A percentile compares a stretch with the other conserved stretches of the same genome.
These are phyloP conservation scores for Plantago ovata DNA, from an alignment of 257 asterid genomes.

Conservation along the genomic window DNA sequence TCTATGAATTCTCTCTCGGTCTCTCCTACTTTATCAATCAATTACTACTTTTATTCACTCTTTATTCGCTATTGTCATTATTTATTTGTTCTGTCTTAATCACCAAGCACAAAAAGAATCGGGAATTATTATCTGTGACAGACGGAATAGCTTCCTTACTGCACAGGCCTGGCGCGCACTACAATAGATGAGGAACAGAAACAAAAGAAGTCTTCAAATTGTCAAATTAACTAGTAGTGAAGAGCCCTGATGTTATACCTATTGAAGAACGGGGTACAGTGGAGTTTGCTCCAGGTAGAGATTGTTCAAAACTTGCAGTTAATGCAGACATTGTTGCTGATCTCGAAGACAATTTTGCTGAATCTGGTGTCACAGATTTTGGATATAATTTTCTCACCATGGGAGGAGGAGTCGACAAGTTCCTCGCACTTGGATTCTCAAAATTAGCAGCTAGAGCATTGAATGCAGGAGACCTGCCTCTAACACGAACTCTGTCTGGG, in stretches of 20 bases:
- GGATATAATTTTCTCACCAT: constrained; percentile 72
- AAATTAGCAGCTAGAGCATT: constrained; percentile 85
- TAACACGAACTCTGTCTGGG: constrained; percentile 78
- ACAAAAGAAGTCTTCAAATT: too few relatives aligned
- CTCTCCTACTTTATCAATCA: too few relatives aligned
- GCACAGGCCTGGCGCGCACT: too few relatives aligned
- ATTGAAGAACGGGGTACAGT: constrained; percentile 66
- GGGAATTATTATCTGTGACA: too few relatives aligned
- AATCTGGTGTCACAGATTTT: constrained; percentile 56
- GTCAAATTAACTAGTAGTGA: not conserved
- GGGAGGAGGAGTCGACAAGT: constrained; percentile 96
- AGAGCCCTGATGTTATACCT: constrained; percentile 34
- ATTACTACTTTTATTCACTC: too few relatives aligned
- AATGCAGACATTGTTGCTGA: constrained; percentile 78
- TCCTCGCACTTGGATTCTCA: constrained; percentile 70
- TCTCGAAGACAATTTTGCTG: constrained; percentile 50
- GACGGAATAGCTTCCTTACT: too few relatives aligned
- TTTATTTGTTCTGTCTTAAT: too few relatives aligned
- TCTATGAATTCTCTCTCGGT: too few relatives aligned
- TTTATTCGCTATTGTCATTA: too few relatives aligned
- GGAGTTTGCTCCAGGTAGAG: constrained; percentile 47
- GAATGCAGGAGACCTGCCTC: constrained; percentile 99
- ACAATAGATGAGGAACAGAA: not conserved
- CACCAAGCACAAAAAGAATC: too few relatives aligned
- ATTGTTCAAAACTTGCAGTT: constrained; percentile 51